phyloP scores from a whole-genome alignment of 78 protist species.

The Trichosphaerium sp. region DNA sequence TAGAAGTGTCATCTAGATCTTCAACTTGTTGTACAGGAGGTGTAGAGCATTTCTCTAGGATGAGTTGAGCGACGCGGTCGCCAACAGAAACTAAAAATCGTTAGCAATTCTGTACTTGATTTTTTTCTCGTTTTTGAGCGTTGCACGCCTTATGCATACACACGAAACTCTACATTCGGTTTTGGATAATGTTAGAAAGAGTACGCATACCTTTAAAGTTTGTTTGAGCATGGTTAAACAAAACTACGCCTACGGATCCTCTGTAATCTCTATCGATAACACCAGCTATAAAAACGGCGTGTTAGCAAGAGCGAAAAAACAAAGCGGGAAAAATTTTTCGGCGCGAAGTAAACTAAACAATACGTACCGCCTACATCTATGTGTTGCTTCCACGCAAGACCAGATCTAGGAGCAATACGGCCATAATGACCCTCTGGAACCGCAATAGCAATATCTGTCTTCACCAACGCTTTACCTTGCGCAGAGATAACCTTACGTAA shows the following conservation, averaged over 20 bases:
- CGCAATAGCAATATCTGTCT: conserved; percentile 61
- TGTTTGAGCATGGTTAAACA: conserved; percentile 54
- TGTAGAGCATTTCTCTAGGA: conserved; percentile 41
- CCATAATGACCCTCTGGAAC: conserved; percentile 61
- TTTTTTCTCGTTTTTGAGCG: no score
- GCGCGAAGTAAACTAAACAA: no score
- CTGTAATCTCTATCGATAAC: conserved; percentile 64
- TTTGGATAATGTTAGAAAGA: no score
- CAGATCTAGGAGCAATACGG: conserved; percentile 70
- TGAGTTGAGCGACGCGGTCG: conserved; percentile 67
- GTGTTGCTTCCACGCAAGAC: conserved; percentile 65
- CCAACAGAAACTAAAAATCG: no score
- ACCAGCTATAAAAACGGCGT: conserved; percentile 19
- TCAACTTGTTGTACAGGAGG: conserved; percentile 43
- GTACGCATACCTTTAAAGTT: conserved; percentile 1
- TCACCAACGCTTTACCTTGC: conserved; percentile 55
- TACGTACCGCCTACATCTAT: conserved; percentile 75
- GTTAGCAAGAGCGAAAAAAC: neutral
- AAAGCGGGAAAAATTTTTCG: no score
- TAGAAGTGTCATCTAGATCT: conserved; percentile 31
- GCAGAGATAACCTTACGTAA: conserved; percentile 15
- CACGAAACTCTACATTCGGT: no score
- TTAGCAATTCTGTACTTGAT: no score
- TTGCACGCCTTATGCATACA: no score
- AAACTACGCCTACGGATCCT: conserved; percentile 71